phyloP scores from a whole-genome alignment of 345 rosid species.

The Salix brachista region DNA sequence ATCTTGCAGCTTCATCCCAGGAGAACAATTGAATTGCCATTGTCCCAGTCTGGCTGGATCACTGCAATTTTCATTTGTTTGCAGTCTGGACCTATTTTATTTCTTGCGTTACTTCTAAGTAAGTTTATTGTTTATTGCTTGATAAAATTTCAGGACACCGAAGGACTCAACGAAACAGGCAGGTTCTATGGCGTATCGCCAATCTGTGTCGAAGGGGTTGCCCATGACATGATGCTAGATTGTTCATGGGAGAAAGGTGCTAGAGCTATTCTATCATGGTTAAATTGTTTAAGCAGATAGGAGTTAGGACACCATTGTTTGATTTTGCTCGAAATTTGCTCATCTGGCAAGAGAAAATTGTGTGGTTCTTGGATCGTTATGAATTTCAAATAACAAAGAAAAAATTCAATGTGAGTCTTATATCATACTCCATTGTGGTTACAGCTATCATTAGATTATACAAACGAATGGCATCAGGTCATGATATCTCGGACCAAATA shows the following conservation, averaged over 20 bases:
- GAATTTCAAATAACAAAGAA: too few relatives aligned
- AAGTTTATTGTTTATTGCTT: slow-evolving; percentile 4
- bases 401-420: too few relatives aligned
- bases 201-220: slow-evolving; percentile 62
- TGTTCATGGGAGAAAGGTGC: slow-evolving; percentile 80
- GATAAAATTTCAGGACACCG: slow-evolving; percentile 39
- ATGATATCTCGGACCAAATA: too few relatives aligned
- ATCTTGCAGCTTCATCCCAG: not conserved
- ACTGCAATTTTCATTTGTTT: not conserved
- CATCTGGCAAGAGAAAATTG: not conserved
- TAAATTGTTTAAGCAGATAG: slow-evolving; percentile 29
- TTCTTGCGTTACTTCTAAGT: not conserved
- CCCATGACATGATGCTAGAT: slow-evolving; percentile 90
- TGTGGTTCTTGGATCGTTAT: too few relatives aligned
- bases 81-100: too few relatives aligned
- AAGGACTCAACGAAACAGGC: slow-evolving; percentile 68
- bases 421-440: too few relatives aligned
- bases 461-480: too few relatives aligned
- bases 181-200: slow-evolving; percentile 56
- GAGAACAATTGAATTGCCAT: not conserved
- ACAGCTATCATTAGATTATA: too few relatives aligned
- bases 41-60: not conserved
- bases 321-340: not conserved
- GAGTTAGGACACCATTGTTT: not conserved
- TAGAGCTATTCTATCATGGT: slow-evolving; percentile 46